Evolutionary conservation across 768 basidiomycete genomes (phyloP).

Genomic region (Psilocybe cyanescens): DNA sequence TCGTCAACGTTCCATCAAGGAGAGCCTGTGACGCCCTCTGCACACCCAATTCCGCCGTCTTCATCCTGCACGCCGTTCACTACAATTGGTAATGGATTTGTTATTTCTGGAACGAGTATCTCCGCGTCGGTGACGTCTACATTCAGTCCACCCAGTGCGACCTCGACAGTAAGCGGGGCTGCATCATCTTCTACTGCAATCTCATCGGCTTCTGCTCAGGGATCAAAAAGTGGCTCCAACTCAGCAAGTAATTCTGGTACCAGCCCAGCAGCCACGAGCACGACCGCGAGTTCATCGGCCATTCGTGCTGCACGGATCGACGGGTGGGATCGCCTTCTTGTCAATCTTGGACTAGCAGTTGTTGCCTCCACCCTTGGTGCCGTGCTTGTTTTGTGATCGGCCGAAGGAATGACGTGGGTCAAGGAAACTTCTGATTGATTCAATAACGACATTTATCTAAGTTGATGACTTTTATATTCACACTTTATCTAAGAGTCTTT

Average conservation of each 20-base stretch:
- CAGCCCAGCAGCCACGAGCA: not conserved
- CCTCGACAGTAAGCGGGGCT: slow-evolving; percentile 11
- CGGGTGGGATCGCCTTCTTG: slow-evolving; percentile 27
- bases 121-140: slow-evolving; percentile 20
- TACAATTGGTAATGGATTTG: slow-evolving; percentile 54
- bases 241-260: not conserved
- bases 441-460: too few species aligned
- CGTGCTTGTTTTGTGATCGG: slow-evolving; percentile 27
- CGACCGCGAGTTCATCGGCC: slow-evolving; percentile 10
- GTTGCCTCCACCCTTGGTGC: slow-evolving; percentile 28
- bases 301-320: slow-evolving; percentile 8
- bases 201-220: not conserved
- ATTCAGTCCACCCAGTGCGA: slow-evolving; percentile 21
- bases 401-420: not conserved
- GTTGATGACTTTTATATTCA: too few species aligned
- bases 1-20: slow-evolving; percentile 72
- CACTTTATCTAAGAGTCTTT: too few species aligned
- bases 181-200: not conserved
- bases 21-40: slow-evolving; percentile 52
- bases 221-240: slow-evolving; percentile 1
- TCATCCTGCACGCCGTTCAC: slow-evolving; percentile 58
- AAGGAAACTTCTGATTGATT: not conserved
- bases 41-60: slow-evolving; percentile 61
- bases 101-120: slow-evolving; percentile 31
- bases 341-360: slow-evolving; percentile 28